Percentiles rank a stretch among this genome's conserved stretches.
These are phyloP conservation scores for Calonectria pseudoturangicola DNA, from an alignment of 2,329 filamentous ascomycete species.

Conservation along the genomic window DNA sequence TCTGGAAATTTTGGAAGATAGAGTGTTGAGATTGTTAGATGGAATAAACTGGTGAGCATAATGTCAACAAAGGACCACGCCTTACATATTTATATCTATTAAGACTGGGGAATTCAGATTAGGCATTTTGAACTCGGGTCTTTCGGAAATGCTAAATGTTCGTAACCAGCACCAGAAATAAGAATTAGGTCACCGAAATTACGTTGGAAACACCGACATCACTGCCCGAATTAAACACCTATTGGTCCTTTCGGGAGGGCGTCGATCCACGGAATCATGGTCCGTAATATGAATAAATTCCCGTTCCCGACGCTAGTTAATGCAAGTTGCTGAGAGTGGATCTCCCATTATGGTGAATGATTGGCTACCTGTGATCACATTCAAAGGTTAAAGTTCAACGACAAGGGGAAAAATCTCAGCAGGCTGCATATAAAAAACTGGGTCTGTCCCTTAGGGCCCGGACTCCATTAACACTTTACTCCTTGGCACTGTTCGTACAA, in stretches of 20 bases:
- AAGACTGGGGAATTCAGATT: too few species aligned
- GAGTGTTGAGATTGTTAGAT: background rate
- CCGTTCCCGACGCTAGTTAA: constrained; percentile 1
- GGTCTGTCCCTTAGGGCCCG: too few species aligned
- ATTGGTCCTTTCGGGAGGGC: too few species aligned
- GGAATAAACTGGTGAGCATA: background rate
- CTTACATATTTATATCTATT: background rate
- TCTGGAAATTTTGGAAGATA: background rate
- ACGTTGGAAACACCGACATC: too few species aligned
- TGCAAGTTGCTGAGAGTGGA: constrained; percentile 20
- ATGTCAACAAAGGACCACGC: background rate
- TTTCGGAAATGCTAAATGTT: background rate
- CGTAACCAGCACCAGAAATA: background rate
- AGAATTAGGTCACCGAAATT: too few species aligned
- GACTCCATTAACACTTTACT: background rate
- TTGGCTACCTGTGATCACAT: background rate
- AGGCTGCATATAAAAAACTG: constrained; percentile 4
- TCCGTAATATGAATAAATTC: background rate
- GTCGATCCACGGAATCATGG: background rate
- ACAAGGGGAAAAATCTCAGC: background rate
- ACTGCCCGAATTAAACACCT: too few species aligned
- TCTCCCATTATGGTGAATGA: background rate
- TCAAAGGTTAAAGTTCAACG: background rate
- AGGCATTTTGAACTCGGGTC: background rate
- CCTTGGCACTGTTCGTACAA: background rate